These are phyloP conservation scores for Adansonia grandidieri DNA, from an alignment of 441 rosid genomes.

Conservation along the genomic window DNA sequence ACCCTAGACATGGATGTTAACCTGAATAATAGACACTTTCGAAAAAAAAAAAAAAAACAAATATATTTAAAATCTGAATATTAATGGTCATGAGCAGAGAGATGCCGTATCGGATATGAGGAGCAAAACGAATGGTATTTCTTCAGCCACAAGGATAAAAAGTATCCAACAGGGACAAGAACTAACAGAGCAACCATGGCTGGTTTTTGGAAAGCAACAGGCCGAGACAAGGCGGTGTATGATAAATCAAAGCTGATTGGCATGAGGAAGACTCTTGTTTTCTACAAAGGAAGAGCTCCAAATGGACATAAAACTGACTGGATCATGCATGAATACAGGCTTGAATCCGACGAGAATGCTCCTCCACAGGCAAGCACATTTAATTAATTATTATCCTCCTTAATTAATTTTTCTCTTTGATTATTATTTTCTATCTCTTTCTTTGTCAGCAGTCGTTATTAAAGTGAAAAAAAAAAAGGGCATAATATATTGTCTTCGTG, in stretches of 20 bases:
- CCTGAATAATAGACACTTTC: not conserved
- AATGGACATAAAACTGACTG: slow-evolving; percentile 90
- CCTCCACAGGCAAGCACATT: slow-evolving; percentile 69
- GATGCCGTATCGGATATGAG: slow-evolving; percentile 84
- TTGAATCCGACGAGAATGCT: slow-evolving; percentile 78
- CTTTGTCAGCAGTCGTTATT: no score
- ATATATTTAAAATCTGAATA: not conserved
- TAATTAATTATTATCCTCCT: no score
- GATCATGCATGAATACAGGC: slow-evolving; percentile 96
- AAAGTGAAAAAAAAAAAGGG: no score
- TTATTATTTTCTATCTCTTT: not conserved
- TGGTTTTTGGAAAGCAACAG: slow-evolving; percentile 98
- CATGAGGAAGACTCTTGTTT: slow-evolving; percentile 94
- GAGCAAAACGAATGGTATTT: slow-evolving; percentile 95
- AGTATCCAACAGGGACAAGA: slow-evolving; percentile 94
- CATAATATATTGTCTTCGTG: not conserved
- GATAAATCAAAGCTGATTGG: slow-evolving; percentile 84
- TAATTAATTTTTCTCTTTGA: not conserved
- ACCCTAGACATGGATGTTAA: slow-evolving; percentile 13
- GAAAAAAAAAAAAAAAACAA: not conserved
- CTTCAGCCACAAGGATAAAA: slow-evolving; percentile 93
- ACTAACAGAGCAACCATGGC: slow-evolving; percentile 91
- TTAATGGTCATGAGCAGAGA: slow-evolving; percentile 48
- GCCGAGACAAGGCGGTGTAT: slow-evolving; percentile 86
- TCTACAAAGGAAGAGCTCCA: slow-evolving; percentile 95